Evolutionary conservation across 108 stramenopile species (phyloP), one percentile per base, ranked within the genome.

Genomic region (Nitzschia putrida): DNA sequence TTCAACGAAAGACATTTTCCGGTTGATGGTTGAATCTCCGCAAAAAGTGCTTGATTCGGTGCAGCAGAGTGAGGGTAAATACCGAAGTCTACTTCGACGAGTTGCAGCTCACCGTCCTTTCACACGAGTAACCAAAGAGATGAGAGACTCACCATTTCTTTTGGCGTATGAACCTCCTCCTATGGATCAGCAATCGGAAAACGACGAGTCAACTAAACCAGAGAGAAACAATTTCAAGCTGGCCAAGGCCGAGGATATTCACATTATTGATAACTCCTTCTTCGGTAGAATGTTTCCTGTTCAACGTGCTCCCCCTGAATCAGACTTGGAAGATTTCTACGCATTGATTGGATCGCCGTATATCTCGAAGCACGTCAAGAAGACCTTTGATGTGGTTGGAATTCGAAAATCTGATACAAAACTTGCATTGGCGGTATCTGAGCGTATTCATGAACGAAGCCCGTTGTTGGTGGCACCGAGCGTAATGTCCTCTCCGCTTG

Each of bases 181-280:
- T 34, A 4, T 4, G 29, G 29, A 34, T 34, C 29, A 34, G 4
- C 41, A 68, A 44, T 66, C 63, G 40, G 59, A 61, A 0, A 40
- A 53, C 55, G 63, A 70, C 24, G 68, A 70, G 39, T 76, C 80
- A 53, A 55, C 38, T 9, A 44, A 52, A 38, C 70, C 22, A 73
- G 66, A 81, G 55, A 34, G 4, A 34, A 34, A 4, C 1, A 4
- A 34, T 4, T 34, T 34, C 29, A 34, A 34, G 29, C 76, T 92
- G 34, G 82, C 83, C 21, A 83, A 78, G 60, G 91, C 91, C 5
- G 71, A 76, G 8, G 88, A 89, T 57, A 88, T 92, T 20, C 85
- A 80, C 51, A 83, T 92, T 25, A 84, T 92, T 21, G 91, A 92
- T 71, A 92, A 92, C 64, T 78, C 84, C 0, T 87, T 92, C 61